Percentiles rank a stretch among this genome's conserved stretches.
Conservation (phyloP, 108 stramenopile genomes). For the Fragilaria radians region DNA sequence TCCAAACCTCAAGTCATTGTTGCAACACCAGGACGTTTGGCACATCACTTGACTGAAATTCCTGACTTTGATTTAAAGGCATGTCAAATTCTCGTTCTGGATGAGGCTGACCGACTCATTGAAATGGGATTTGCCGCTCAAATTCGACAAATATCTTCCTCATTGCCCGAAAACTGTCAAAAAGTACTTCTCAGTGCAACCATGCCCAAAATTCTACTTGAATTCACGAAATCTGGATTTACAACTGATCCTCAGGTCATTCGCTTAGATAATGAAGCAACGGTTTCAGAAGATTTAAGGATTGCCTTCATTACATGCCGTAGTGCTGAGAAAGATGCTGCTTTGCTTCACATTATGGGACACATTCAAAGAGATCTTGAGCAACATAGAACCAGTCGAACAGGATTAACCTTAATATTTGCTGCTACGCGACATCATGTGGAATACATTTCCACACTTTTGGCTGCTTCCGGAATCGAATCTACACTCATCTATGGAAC, state of each 20-base stretch:
- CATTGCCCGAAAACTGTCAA: conserved; percentile 79
- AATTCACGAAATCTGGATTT: conserved; percentile 97
- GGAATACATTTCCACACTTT: conserved; percentile 86
- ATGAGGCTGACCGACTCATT: conserved; percentile 98
- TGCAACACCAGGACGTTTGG: conserved; percentile 96
- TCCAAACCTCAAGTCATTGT: conserved; percentile 94
- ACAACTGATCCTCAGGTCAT: conserved; percentile 87
- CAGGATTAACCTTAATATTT: conserved; percentile 86
- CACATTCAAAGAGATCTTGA: conserved; percentile 63
- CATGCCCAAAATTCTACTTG: conserved; percentile 90
- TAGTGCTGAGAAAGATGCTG: conserved; percentile 90
- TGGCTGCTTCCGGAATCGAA: conserved; percentile 42
- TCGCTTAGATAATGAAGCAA: conserved; percentile 91
- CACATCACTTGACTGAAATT: conserved; percentile 95
- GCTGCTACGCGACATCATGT: conserved; percentile 96
- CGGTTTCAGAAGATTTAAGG: conserved; percentile 88
- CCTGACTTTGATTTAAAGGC: conserved; percentile 78
- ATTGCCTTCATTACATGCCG: conserved; percentile 89
- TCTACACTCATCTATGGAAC: conserved; percentile 90
- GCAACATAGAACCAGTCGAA: conserved; percentile 17
- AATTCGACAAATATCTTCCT: conserved; percentile 61
- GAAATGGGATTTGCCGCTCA: conserved; percentile 98
- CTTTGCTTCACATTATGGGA: conserved; percentile 84
- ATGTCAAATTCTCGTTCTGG: conserved; percentile 89
- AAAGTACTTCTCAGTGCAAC: conserved; percentile 95